Evolutionary conservation across 495 filamentous ascomycete genomes (phyloP), one percentile per base, ranked within the genome.

Genomic region (Corynascus novoguineensis): DNA sequence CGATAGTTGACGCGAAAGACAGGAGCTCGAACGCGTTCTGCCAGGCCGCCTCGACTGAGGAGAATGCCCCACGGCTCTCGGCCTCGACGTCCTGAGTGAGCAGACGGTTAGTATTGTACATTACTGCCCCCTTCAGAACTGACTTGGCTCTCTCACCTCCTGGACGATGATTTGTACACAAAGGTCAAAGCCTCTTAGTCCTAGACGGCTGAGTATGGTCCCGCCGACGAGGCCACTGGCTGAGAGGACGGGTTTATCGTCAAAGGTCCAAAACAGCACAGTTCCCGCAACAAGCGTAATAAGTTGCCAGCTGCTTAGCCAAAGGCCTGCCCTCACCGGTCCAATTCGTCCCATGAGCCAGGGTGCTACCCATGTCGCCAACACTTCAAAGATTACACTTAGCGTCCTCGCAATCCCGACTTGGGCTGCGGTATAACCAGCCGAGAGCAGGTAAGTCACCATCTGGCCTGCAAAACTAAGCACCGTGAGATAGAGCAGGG

Each of bases 111-210:
- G 50, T 11, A 3, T 14, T 21, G 14, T 10, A 14, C 12, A 22
- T 48, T 12, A 32, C 9, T 3, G 17, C 22, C 7, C 3, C 44
- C 14, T 15, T 15, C 21, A 28, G 19, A 11, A 15, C 10, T 4
- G 10, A 3, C 5, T n/a, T n/a, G n/a, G n/a, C n/a, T n/a, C n/a
- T 28, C 75, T 62, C 61, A 84, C 83, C 59, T 85, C 83, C 64
- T 89, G 86, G 0, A 89, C 72, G 12, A 88, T 75, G 44, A 76
- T 74, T 61, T 90, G 86, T 8, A 73, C 80, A 27, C 75, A 81
- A 2, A 90, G 69, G 62, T 90, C 86, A 56, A 83, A 88, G 0
- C 84, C 82, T 79, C 86, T 83, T 0, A 90, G 71, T 0, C 86
- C 86, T 6, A 87, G 34, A 0, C 86, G 74, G 51, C 84, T 87